Percentiles rank a stretch among this genome's conserved stretches.
Conservation (phyloP, 1,284 basidiomycete species). For the Microbotryomycetes sp. region DNA sequence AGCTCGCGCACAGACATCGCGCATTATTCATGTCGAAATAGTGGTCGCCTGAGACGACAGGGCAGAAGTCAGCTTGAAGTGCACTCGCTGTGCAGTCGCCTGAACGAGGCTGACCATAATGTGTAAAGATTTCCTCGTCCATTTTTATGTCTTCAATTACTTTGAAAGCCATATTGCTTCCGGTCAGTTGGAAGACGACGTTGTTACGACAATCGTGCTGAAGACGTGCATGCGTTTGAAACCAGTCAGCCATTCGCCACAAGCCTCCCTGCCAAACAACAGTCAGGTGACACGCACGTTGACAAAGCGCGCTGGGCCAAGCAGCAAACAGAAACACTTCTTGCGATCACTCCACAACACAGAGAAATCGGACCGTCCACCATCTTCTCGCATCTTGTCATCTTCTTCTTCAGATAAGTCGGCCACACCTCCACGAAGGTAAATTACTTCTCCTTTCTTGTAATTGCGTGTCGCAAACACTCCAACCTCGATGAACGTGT, state of each 20-base stretch:
- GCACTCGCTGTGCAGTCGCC: neutral
- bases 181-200: constrained; percentile 40
- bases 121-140: constrained; percentile 53
- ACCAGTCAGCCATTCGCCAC: constrained; percentile 86
- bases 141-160: constrained; percentile 68
- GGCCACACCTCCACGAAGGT: constrained; percentile 67
- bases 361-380: constrained; percentile 78
- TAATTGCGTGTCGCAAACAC: constrained; percentile 74
- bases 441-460: constrained; percentile 62
- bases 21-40: constrained; percentile 77
- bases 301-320: constrained; percentile 88
- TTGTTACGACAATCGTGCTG: constrained; percentile 34
- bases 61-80: constrained; percentile 48
- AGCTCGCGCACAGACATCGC: constrained; percentile 82
- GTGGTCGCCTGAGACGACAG: constrained; percentile 31
- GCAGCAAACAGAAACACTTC: constrained; percentile 84
- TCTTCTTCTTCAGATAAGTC: constrained; percentile 74
- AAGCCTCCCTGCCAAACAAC: constrained; percentile 66
- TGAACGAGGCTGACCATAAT: constrained; percentile 38
- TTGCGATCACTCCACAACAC: constrained; percentile 83
- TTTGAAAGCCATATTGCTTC: constrained; percentile 80
- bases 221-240: constrained; percentile 72
- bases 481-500: constrained; percentile 59
- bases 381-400: constrained; percentile 59
- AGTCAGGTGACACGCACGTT: constrained; percentile 65